Conservation (phyloP, 2,329 filamentous ascomycete genomes). For the Geosmithia morbida region DNA sequence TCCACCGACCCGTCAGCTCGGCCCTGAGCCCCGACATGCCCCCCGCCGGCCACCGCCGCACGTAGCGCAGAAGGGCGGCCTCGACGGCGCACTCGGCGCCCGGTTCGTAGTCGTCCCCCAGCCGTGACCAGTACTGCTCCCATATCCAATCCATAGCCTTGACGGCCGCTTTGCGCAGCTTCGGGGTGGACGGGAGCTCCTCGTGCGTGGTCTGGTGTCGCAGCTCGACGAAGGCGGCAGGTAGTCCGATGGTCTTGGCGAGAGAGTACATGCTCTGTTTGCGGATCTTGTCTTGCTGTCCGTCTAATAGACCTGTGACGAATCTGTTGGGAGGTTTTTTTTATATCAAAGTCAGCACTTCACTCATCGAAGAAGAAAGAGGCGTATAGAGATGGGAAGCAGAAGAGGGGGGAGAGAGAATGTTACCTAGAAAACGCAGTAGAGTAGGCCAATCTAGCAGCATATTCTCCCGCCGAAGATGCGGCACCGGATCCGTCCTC, state of each 20-base stretch:
- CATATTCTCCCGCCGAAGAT: constrained; percentile 35
- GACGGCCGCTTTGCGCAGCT: constrained; percentile 54
- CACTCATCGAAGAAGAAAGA: no score
- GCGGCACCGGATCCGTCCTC: constrained; percentile 7
- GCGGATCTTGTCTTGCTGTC: constrained; percentile 50
- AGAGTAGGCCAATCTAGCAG: constrained; percentile 54
- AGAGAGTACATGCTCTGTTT: constrained; percentile 62
- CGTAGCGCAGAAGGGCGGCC: constrained; percentile 21
- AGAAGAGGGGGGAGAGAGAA: not conserved
- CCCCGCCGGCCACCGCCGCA: constrained; percentile 11
- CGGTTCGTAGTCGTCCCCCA: constrained; percentile 11
- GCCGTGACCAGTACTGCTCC: constrained; percentile 67
- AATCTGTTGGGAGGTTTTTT: constrained; percentile 35
- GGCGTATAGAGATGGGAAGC: constrained; percentile 1
- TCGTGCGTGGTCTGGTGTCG: constrained; percentile 86
- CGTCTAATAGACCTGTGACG: constrained; percentile 66
- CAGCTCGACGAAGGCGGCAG: constrained; percentile 73
- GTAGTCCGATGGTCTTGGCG: constrained; percentile 53
- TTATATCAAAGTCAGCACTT: no score
- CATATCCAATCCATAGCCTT: constrained; percentile 75
- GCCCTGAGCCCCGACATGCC: constrained; percentile 5
- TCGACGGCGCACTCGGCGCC: constrained; percentile 10
- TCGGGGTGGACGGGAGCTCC: constrained; percentile 61
- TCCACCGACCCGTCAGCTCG: constrained; percentile 19
- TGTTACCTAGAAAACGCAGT: constrained; percentile 59